Evolutionary conservation across 2,329 filamentous ascomycete species (phyloP).

Genomic region (Mycosphaerella arachidis): DNA sequence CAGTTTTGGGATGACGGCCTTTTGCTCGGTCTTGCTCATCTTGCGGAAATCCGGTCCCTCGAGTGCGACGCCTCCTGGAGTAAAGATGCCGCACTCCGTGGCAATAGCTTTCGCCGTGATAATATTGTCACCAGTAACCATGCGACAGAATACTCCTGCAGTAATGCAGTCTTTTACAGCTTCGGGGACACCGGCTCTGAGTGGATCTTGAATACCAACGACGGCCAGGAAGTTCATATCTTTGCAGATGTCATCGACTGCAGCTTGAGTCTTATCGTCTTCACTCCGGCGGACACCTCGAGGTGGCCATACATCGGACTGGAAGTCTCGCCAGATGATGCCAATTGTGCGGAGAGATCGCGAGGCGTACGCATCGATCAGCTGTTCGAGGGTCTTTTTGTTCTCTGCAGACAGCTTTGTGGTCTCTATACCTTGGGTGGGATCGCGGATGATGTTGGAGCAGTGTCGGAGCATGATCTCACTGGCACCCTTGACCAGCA

Average conservation of each 20-base stretch:
- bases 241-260: constrained; percentile 64
- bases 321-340: constrained; percentile 77
- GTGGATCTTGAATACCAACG: constrained; percentile 71
- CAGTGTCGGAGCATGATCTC: constrained; percentile 49
- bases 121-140: constrained; percentile 71
- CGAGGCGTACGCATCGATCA: constrained; percentile 74
- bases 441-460: constrained; percentile 54
- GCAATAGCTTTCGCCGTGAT: constrained; percentile 70
- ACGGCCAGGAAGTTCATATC: constrained; percentile 70
- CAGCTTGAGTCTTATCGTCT: constrained; percentile 58
- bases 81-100: constrained; percentile 64
- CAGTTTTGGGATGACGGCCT: constrained; percentile 56
- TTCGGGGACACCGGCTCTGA: constrained; percentile 62
- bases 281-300: constrained; percentile 54
- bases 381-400: constrained; percentile 54
- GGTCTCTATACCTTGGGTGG: constrained; percentile 52
- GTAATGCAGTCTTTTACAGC: constrained; percentile 63
- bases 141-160: constrained; percentile 67
- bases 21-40: constrained; percentile 43
- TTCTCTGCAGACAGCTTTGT: constrained; percentile 54
- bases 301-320: constrained; percentile 66
- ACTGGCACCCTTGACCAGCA: constrained; percentile 51
- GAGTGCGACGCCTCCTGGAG: constrained; percentile 39
- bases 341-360: constrained; percentile 80
- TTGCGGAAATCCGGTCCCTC: constrained; percentile 45